These are phyloP conservation scores for Saturnispora saitoi DNA, from an alignment of 805 yeast species.

Conservation along the genomic window DNA sequence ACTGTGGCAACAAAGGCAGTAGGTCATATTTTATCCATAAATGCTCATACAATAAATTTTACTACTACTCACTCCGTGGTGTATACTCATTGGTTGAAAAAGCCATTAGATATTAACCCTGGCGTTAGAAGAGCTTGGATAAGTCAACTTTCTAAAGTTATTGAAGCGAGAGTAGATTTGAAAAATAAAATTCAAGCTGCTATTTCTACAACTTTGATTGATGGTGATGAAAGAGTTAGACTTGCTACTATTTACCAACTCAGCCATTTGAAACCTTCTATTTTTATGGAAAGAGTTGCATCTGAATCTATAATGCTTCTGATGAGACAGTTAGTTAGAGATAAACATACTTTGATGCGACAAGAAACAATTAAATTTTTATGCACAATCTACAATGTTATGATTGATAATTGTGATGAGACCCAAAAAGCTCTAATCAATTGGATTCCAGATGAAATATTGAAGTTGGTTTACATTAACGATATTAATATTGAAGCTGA, in stretches of 20 bases:
- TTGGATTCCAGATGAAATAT: conserved; percentile 56
- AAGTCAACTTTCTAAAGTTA: conserved; percentile 41
- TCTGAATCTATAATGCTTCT: conserved; percentile 42
- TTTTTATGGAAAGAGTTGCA: conserved; percentile 41
- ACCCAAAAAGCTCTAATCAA: conserved; percentile 23
- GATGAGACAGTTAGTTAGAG: conserved; percentile 59
- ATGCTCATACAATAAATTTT: conserved; percentile 48
- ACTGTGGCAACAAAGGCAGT: conserved; percentile 64
- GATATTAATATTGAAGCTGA: conserved; percentile 55
- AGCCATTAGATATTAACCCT: conserved; percentile 60
- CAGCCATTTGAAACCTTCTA: conserved; percentile 35
- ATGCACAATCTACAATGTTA: conserved; percentile 47
- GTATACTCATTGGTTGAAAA: conserved; percentile 66
- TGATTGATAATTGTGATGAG: conserved; percentile 27
- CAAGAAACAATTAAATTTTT: conserved; percentile 45
- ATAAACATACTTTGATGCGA: conserved; percentile 59
- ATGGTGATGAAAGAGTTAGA: conserved; percentile 68
- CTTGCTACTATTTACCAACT: conserved; percentile 48
- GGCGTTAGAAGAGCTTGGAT: conserved; percentile 66
- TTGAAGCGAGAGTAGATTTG: conserved; percentile 38
- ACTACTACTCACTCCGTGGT: conserved; percentile 47
- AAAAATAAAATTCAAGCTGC: conserved; percentile 48
- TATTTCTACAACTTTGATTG: conserved; percentile 59
- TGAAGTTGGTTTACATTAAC: conserved; percentile 66
- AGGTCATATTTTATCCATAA: conserved; percentile 50